phyloP scores from a whole-genome alignment of 2,329 filamentous ascomycete species.

The Curvularia lunata region DNA sequence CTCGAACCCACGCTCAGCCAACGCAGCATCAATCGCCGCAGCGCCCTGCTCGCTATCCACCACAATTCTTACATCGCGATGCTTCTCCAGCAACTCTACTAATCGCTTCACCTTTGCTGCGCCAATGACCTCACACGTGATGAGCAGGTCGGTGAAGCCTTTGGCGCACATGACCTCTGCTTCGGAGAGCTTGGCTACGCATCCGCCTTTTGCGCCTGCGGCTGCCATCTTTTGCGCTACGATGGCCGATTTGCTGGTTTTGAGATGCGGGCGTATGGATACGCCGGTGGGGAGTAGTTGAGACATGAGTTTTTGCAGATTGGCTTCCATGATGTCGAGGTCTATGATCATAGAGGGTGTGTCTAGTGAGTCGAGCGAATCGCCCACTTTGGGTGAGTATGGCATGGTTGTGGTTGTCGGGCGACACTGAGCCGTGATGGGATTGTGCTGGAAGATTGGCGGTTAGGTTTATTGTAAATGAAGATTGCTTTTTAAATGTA shows the following conservation, averaged over 20 bases:
- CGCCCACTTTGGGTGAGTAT: constrained; percentile 54
- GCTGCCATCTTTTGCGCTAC: constrained; percentile 54
- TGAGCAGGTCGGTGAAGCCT: constrained; percentile 58
- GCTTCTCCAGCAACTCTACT: constrained; percentile 53
- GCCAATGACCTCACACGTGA: constrained; percentile 60
- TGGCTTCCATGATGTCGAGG: constrained; percentile 59
- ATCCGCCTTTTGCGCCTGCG: constrained; percentile 59
- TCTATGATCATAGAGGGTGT: constrained; percentile 65
- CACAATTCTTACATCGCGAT: constrained; percentile 54
- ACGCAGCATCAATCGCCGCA: constrained; percentile 54
- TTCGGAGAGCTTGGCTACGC: constrained; percentile 60
- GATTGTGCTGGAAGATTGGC: background rate
- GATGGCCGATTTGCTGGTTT: constrained; percentile 59
- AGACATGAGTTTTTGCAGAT: constrained; percentile 57
- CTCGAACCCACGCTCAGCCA: constrained; percentile 46
- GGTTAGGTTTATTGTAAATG: background rate
- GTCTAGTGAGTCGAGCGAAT: constrained; percentile 55
- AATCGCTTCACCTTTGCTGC: constrained; percentile 55
- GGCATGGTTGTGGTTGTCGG: constrained; percentile 22
- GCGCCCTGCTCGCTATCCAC: constrained; percentile 57
- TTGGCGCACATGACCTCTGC: constrained; percentile 48
- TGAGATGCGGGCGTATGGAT: constrained; percentile 59
- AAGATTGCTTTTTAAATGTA: too few species aligned
- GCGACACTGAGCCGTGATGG: background rate
- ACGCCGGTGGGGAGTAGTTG: constrained; percentile 55